Evolutionary conservation across 169 alveolate genomes (phyloP).

Genomic region (Pseudocohnilembus persalinus): DNA sequence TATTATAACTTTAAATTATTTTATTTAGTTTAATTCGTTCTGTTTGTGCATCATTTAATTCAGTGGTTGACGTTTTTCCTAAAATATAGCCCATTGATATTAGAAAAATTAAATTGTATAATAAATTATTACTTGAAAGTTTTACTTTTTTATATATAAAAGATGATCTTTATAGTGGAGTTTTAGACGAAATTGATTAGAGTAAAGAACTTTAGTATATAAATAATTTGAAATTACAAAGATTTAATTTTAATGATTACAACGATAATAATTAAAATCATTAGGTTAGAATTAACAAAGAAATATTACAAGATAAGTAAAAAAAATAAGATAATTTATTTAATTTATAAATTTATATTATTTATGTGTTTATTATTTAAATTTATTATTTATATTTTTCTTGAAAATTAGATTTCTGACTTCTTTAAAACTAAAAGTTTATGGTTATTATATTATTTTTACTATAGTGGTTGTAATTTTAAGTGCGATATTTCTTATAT

Average conservation of each 20-base stretch:
- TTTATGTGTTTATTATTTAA: background rate
- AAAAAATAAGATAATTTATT: no score
- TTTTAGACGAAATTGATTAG: background rate
- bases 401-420: background rate
- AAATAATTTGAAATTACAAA: background rate
- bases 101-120: conserved; percentile 5
- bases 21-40: background rate
- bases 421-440: background rate
- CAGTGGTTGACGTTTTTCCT: conserved; percentile 3
- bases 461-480: background rate
- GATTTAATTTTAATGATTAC: background rate
- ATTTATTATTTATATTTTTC: no score
- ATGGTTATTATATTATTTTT: conserved; percentile 1
- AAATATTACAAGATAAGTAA: conserved; percentile 1
- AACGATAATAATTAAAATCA: conserved; percentile 1
- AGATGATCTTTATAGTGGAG: conserved; percentile 9
- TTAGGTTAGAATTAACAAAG: background rate
- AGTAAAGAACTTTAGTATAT: background rate
- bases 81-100: conserved; percentile 5
- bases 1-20: no score
- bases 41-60: background rate
- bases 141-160: conserved; percentile 1
- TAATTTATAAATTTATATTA: background rate
- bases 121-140: background rate
- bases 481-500: conserved; percentile 1